Evolutionary conservation across 768 basidiomycete genomes (phyloP), one percentile per base, ranked within the genome.

Genomic region (Podaxis sp.): DNA sequence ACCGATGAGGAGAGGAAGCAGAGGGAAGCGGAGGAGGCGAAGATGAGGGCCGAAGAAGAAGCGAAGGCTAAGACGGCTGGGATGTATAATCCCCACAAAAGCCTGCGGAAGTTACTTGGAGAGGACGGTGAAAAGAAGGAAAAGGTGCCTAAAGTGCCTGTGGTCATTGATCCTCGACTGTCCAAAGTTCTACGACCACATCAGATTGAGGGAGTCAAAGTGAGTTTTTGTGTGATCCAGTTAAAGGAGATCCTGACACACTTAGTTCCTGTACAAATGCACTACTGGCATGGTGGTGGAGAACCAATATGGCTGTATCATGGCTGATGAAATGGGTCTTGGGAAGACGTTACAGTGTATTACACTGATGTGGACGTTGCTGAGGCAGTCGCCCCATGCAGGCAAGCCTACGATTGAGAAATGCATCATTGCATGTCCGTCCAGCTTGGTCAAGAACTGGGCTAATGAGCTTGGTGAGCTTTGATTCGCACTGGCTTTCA

Each of bases 261-360:
- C 9, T 19, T 67, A 99, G 95, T 98, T 99, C 74, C 74, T 99
- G 73, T 99, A 96, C 76, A 88, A 86, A 74, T 97, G 96, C 74
- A 89, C 95, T 4, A 97, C 95, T 0, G 97, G 96, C 0, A 91
- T 96, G 87, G 75, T 96, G 60, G 91, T 91, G 40, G 89, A 93
- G 50, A 91, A 94, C 68, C 94, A 96, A 64, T 90, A 88, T 64
- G 93, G 93, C 0, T 98, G 96, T 70, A 99, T 99, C 73, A 98
- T 99, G 96, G 96, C 96, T 0, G 96, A 99, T 70, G 96, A 96
- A 75, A 99, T 99, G 96, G 96, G 96, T 69, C 85, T 98, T 13
- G 96, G 94, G 17, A 96, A 97, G 75, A 96, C 96, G 15, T 81
- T 99, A 15, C 97, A 99, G 71, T 98, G 97, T 71, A 98, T 99